Evolutionary conservation across 2,329 filamentous ascomycete genomes (phyloP).

Genomic region (Aspergillus sp.): DNA sequence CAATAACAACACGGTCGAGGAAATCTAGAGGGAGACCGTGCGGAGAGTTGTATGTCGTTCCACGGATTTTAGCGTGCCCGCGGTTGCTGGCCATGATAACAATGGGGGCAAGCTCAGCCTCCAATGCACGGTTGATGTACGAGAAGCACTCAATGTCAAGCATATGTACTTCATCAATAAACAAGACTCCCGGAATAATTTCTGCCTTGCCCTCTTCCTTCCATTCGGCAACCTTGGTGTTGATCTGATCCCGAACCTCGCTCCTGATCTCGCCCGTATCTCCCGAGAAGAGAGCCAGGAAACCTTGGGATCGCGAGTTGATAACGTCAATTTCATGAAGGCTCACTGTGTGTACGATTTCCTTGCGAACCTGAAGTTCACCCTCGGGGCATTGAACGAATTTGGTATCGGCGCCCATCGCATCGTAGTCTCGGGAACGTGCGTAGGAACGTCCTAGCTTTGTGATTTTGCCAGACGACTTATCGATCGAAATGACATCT

Average conservation of each 20-base stretch:
- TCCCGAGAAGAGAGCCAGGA: conserved; percentile 92
- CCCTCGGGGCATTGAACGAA: conserved; percentile 97
- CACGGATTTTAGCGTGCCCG: conserved; percentile 83
- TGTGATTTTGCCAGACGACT: conserved; percentile 95
- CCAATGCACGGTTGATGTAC: conserved; percentile 94
- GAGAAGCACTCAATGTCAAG: conserved; percentile 99
- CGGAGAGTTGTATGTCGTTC: conserved; percentile 87
- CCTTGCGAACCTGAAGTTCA: conserved; percentile 93
- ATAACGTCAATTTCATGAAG: conserved; percentile 99
- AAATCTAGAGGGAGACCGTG: conserved; percentile 95
- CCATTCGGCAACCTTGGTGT: conserved; percentile 98
- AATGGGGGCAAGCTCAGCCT: conserved; percentile 90
- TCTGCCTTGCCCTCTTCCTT: conserved; percentile 99
- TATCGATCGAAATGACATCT: conserved; percentile 97
- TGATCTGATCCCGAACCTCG: conserved; percentile 97
- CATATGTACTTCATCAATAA: conserved; percentile 99
- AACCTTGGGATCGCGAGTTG: conserved; percentile 97
- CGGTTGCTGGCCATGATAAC: conserved; percentile 99
- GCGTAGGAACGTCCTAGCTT: conserved; percentile 95
- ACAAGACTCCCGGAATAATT: conserved; percentile 93
- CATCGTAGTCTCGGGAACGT: conserved; percentile 94
- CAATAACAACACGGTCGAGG: conserved; percentile 90
- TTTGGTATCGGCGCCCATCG: conserved; percentile 97
- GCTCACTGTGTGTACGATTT: conserved; percentile 93
- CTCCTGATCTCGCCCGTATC: conserved; percentile 97